Base-by-base conservation (phyloP, 257 asterid species). In the Orobanche coerulescens region DNA sequence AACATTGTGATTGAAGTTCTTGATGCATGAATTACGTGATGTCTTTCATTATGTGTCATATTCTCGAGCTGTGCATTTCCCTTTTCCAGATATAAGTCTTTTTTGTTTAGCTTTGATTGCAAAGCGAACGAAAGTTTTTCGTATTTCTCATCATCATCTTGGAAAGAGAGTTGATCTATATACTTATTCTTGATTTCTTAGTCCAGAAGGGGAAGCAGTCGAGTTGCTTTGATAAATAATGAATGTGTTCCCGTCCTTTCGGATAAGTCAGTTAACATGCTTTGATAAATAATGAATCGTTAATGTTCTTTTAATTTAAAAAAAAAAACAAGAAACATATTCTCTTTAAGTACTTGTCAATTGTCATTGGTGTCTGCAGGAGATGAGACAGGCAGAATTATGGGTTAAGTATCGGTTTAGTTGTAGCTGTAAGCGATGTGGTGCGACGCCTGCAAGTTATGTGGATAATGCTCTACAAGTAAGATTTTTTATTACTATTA, bases 341-440 rank as follows among this genome's bases (percentile, higher is more conserved):
- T n/a, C n/a, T n/a, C n/a, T n/a, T 30, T 10, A 49, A 40, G 47
- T 40, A 20, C 57, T 36, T 13, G 48, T 63, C 15, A 14, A 13
- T 44, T 37, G 33, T 37, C 44, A 3, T 49, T 66, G 46, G 58
- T 52, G 60, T 71, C 26, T 76, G 33, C 74, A 86, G 97, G 81
- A 63, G 58, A 71, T 61, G 68, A 82, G 97, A 62, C 92, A 57
- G 20, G 74, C 76, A 6, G 92, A 84, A 37, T 58, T 90, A 55
- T 75, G 84, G 87, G 53, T 19, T 13, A 90, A 90, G 61, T 79
- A 84, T 66, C 75, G 73, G 61, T 90, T 90, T 46, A 47, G 2
- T 7, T 90, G 97, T 67, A 31, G 70, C 77, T 90, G 95, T 62
- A 51, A 62, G 57, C 77, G 95, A 13, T 90, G 95, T 57, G 66